phyloP scores from a whole-genome alignment of 1,284 basidiomycete genomes.

The Malassezia brasiliensis region DNA sequence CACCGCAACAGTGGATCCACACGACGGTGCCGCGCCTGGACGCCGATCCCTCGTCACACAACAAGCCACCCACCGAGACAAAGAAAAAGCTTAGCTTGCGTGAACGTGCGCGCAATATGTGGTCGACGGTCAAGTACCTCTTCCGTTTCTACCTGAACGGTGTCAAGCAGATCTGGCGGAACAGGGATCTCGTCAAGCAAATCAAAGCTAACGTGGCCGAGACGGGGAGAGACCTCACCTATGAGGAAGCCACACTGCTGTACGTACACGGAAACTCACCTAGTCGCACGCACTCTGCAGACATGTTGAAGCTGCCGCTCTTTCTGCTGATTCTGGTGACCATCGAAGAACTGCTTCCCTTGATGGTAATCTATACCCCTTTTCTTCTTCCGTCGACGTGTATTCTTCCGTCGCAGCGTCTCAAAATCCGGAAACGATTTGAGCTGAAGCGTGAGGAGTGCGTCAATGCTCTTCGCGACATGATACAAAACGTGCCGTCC shows the following conservation, averaged over 20 bases:
- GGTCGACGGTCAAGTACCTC: conserved; percentile 39
- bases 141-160: conserved; percentile 45
- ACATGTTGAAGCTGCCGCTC: conserved; percentile 60
- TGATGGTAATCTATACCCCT: conserved; percentile 75
- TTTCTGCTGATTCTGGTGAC: conserved; percentile 67
- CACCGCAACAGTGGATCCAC: background rate
- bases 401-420: conserved; percentile 68
- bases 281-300: conserved; percentile 27
- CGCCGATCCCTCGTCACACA: background rate
- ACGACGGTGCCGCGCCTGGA: background rate
- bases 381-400: conserved; percentile 75
- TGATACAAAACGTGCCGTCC: background rate
- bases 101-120: conserved; percentile 13
- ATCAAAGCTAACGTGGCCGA: conserved; percentile 20
- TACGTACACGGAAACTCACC: background rate
- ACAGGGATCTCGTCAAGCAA: conserved; percentile 24
- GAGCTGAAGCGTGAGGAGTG: conserved; percentile 31
- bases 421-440: conserved; percentile 35
- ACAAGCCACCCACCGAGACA: background rate
- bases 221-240: conserved; percentile 20
- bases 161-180: conserved; percentile 46
- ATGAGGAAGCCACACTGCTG: conserved; percentile 32
- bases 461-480: conserved; percentile 19
- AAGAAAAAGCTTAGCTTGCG: background rate
- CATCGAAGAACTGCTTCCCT: conserved; percentile 69